phyloP scores from a whole-genome alignment of 768 basidiomycete genomes.

The Trametes meyenii region DNA sequence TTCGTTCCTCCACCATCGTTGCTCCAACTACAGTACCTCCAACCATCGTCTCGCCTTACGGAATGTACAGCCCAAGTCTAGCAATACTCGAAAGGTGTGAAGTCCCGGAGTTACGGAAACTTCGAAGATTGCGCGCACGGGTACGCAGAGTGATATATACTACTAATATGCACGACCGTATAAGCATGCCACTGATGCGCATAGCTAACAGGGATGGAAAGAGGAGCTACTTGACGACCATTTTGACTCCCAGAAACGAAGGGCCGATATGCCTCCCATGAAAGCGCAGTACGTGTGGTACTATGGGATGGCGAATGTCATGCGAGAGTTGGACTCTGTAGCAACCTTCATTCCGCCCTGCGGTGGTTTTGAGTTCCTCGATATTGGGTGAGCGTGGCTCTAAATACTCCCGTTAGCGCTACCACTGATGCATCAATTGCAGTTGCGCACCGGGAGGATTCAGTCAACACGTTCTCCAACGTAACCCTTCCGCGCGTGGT shows the following conservation, averaged over 20 bases:
- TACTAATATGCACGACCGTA: no score
- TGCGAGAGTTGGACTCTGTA: not conserved
- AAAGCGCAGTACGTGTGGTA: not conserved
- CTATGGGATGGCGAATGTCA: not conserved
- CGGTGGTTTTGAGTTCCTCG: not conserved
- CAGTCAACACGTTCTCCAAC: not conserved
- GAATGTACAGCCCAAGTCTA: no score
- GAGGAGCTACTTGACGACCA: not conserved
- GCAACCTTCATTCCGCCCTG: not conserved
- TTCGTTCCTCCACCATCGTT: no score
- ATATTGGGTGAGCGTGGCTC: not conserved
- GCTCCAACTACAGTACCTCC: no score
- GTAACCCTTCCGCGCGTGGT: not conserved
- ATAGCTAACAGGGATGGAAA: not conserved
- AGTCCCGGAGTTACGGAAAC: no score
- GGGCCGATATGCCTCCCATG: not conserved
- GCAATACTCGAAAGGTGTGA: no score
- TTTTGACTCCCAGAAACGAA: not conserved
- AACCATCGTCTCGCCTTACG: no score
- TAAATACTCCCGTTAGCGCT: not conserved
- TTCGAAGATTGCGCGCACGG: no score
- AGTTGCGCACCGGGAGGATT: constrained; percentile 10
- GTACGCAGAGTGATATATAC: no score
- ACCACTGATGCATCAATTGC: not conserved
- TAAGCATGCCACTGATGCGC: no score